A percentile compares a stretch with the other conserved stretches of the same genome.
phyloP scores from a whole-genome alignment of 163 green algal species.

The Volvox carteri region DNA sequence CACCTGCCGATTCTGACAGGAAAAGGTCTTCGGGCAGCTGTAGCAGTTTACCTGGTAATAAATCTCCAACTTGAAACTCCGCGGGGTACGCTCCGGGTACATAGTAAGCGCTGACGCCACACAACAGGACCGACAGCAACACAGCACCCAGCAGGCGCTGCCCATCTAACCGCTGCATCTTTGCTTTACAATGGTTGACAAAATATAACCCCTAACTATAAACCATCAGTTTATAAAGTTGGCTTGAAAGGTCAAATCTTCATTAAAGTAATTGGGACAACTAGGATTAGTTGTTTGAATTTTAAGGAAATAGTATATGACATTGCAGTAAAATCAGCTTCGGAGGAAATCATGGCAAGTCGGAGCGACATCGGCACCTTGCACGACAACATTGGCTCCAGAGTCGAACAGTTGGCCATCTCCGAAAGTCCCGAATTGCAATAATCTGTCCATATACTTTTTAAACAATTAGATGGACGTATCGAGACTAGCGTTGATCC shows the following conservation, averaged over 20 bases:
- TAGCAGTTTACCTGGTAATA: slow-evolving; percentile 67
- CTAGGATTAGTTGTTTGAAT: no score
- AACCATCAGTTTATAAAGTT: background rate
- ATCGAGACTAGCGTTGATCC: no score
- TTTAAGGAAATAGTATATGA: no score
- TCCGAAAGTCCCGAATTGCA: no score
- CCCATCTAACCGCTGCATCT: background rate
- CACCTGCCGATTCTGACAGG: background rate
- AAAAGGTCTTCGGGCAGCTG: background rate
- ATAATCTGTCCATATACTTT: no score
- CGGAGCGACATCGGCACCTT: no score
- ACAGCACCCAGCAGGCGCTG: slow-evolving; percentile 10
- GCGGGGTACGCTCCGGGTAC: slow-evolving; percentile 85
- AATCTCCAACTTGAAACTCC: slow-evolving; percentile 74
- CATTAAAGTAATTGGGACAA: background rate
- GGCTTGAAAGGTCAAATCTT: background rate
- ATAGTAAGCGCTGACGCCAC: slow-evolving; percentile 75
- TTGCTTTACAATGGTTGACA: background rate
- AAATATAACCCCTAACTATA: background rate
- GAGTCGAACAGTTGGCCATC: no score
- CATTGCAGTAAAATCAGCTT: no score
- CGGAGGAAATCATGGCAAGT: no score
- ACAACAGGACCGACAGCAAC: background rate
- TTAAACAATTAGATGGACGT: no score
- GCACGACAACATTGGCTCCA: no score